A percentile compares a stretch with the other conserved stretches of the same genome.
phyloP scores from a whole-genome alignment of 176 grass and related monocot genomes.

The Pharus latifolius region DNA sequence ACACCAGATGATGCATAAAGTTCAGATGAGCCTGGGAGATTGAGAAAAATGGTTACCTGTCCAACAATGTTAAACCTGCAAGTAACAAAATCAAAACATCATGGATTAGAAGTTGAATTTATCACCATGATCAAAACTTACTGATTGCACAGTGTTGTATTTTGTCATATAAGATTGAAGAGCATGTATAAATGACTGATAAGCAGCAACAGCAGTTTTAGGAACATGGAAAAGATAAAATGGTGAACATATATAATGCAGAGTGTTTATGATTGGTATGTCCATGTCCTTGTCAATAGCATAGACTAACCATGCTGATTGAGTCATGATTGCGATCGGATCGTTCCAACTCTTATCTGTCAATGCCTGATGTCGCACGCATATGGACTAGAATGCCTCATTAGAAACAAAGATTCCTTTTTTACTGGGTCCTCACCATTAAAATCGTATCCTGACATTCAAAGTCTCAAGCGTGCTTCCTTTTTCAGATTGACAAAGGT shows the following conservation, averaged over 20 bases:
- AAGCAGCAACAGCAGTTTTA: neutral
- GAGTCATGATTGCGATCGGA: neutral
- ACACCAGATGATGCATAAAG: neutral
- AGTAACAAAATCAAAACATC: neutral
- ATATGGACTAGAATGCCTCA: neutral
- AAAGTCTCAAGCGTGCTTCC: too few species aligned
- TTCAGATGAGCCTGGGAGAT: neutral
- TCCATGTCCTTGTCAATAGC: neutral
- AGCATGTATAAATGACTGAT: neutral
- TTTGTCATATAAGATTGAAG: neutral
- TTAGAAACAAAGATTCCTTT: neutral
- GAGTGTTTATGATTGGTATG: neutral
- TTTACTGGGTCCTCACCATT: neutral
- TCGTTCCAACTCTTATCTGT: too few species aligned
- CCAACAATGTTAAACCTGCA: slow-evolving; percentile 98
- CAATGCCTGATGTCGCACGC: too few species aligned
- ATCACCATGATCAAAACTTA: neutral
- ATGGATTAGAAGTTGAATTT: neutral
- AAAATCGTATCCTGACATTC: too few species aligned
- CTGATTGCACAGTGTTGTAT: neutral
- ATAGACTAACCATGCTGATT: neutral
- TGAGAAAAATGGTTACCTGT: slow-evolving; percentile 42
- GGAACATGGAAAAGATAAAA: too few species aligned
- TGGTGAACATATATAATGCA: neutral
- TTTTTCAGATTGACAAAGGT: too few species aligned